phyloP scores from a whole-genome alignment of 2,329 filamentous ascomycete species.

The Penicillium sp. region DNA sequence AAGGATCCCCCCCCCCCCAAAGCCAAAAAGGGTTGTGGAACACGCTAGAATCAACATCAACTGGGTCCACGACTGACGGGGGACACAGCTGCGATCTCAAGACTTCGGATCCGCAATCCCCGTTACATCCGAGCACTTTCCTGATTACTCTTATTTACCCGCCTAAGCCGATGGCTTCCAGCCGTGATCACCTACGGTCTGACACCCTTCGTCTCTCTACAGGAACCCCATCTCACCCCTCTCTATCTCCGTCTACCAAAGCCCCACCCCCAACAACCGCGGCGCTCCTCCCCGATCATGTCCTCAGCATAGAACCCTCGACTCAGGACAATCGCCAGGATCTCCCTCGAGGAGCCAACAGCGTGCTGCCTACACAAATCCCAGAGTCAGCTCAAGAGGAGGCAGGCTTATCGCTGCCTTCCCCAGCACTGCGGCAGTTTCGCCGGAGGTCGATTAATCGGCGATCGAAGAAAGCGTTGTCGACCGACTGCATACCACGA shows the following conservation, averaged over 20 bases:
- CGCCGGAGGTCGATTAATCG: constrained; percentile 33
- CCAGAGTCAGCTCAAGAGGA: constrained; percentile 25
- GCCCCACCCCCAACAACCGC: constrained; percentile 31
- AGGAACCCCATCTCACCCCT: constrained; percentile 13
- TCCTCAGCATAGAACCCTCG: constrained; percentile 42
- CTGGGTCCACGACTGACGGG: constrained; percentile 8
- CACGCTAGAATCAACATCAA: constrained; percentile 4
- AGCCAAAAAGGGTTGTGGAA: not conserved
- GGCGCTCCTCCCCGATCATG: constrained; percentile 44
- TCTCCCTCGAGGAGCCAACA: constrained; percentile 21
- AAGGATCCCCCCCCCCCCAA: not conserved
- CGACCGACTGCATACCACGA: constrained; percentile 66
- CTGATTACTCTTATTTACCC: constrained; percentile 19
- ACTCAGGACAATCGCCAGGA: constrained; percentile 29
- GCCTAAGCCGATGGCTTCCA: constrained; percentile 20
- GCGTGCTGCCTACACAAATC: constrained; percentile 17
- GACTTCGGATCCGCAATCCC: constrained; percentile 17
- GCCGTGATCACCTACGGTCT: constrained; percentile 14
- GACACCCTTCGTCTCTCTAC: constrained; percentile 15
- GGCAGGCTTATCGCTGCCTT: constrained; percentile 22
- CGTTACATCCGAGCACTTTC: constrained; percentile 29
- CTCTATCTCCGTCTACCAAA: constrained; percentile 15
- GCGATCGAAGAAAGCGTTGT: constrained; percentile 50
- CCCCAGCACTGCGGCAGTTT: constrained; percentile 34
- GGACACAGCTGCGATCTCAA: constrained; percentile 1